These are phyloP conservation scores for Apophysomyces trapeziformis DNA, from an alignment of 371 early-diverging fungal genomes.

Conservation along the genomic window DNA sequence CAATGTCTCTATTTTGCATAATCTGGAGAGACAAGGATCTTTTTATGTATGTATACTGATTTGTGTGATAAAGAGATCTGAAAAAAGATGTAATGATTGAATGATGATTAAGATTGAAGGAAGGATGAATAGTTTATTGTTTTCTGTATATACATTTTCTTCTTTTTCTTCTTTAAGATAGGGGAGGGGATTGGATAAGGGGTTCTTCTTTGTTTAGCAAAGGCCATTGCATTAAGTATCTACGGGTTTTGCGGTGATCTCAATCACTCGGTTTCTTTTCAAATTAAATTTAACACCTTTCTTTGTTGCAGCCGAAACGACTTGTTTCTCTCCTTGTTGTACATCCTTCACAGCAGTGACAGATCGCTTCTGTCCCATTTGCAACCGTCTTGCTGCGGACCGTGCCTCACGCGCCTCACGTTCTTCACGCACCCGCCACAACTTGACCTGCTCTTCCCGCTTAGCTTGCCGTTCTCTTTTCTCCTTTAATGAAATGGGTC, in stretches of 20 bases:
- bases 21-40: no score
- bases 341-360: conserved; percentile 13
- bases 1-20: no score
- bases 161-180: neutral
- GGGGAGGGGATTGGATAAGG: neutral
- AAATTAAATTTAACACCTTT: conserved; percentile 46
- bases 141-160: conserved; percentile 18
- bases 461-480: conserved; percentile 39
- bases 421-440: conserved; percentile 51
- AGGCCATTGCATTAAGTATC: neutral
- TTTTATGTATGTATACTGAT: no score
- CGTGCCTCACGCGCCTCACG: conserved; percentile 46
- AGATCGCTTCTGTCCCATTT: conserved; percentile 21
- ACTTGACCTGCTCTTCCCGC: conserved; percentile 46
- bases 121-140: no score
- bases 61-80: no score
- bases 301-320: conserved; percentile 10
- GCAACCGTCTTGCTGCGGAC: conserved; percentile 25
- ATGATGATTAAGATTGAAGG: no score
- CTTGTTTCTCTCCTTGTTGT: neutral
- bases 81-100: no score
- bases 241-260: conserved; percentile 20
- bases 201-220: neutral
- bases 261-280: conserved; percentile 36
- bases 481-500: conserved; percentile 38